These are phyloP conservation scores for Colletotrichum truncatum DNA, from an alignment of 2,329 filamentous ascomycete genomes.

Conservation along the genomic window DNA sequence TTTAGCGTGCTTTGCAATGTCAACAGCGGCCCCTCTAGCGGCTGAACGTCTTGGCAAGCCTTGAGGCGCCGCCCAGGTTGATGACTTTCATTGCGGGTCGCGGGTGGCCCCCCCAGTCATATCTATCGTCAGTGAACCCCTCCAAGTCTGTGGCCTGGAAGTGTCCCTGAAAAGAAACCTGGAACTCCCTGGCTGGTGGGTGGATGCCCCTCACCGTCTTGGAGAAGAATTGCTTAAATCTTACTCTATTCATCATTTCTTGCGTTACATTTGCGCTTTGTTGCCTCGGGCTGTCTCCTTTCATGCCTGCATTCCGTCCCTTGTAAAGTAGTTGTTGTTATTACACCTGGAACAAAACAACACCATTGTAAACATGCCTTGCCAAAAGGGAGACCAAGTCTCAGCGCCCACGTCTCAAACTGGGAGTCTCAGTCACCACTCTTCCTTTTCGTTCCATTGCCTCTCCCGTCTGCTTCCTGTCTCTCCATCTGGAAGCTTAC, in stretches of 20 bases:
- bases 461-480: background rate
- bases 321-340: background rate
- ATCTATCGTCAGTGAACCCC: background rate
- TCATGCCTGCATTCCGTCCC: background rate
- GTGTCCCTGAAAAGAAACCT: conserved; percentile 6
- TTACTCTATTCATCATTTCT: conserved; percentile 6
- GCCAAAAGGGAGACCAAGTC: background rate
- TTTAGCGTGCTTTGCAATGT: too few species aligned
- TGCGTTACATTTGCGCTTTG: conserved; percentile 16
- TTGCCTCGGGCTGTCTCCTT: background rate
- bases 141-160: too few species aligned
- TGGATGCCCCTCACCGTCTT: conserved; percentile 15
- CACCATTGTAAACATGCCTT: conserved; percentile 3
- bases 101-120: conserved; percentile 8
- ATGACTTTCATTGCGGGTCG: background rate
- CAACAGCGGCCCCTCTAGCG: too few species aligned
- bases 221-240: conserved; percentile 7
- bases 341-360: conserved; percentile 16
- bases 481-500: background rate
- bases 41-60: background rate
- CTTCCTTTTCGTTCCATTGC: background rate
- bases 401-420: background rate
- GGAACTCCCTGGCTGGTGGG: conserved; percentile 7
- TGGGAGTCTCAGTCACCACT: conserved; percentile 1
- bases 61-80: background rate